phyloP scores from a whole-genome alignment of 306 rosid genomes.

The Corylus avellana region DNA sequence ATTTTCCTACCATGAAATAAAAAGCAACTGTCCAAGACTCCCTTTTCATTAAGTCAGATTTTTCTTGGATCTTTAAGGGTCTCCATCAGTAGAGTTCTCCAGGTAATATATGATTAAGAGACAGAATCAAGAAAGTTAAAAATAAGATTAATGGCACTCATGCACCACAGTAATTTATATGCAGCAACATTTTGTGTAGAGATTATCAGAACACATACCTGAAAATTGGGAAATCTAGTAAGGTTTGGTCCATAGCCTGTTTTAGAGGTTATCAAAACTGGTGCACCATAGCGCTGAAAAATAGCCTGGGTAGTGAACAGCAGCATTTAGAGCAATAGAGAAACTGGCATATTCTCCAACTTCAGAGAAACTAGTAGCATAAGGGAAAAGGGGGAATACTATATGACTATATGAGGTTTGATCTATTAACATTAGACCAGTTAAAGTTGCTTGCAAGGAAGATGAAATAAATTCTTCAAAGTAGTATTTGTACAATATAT shows the following conservation, averaged over 20 bases:
- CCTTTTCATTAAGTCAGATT: not conserved
- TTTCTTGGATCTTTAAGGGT: not conserved
- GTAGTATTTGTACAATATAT: not conserved
- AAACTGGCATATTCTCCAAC: not conserved
- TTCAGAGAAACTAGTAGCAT: not conserved
- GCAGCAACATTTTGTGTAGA: not conserved
- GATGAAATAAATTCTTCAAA: not conserved
- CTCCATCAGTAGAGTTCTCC: not conserved
- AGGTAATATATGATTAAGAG: not conserved
- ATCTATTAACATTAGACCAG: not conserved
- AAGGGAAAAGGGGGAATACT: not conserved
- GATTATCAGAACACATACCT: conserved; percentile 25
- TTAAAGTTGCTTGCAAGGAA: not conserved
- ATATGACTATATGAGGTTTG: not conserved
- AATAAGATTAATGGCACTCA: not conserved
- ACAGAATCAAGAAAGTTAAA: not conserved
- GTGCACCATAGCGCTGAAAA: conserved; percentile 18
- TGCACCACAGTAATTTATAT: not conserved
- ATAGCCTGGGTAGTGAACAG: conserved; percentile 16
- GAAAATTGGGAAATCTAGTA: conserved; percentile 16
- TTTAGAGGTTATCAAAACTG: conserved; percentile 6
- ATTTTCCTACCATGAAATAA: not conserved
- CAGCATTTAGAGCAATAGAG: conserved; percentile 1
- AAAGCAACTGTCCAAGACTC: not conserved
- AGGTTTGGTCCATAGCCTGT: conserved; percentile 17